Conservation (phyloP, 73 alveolate genomes). For the Tetrahymena elliotti region DNA sequence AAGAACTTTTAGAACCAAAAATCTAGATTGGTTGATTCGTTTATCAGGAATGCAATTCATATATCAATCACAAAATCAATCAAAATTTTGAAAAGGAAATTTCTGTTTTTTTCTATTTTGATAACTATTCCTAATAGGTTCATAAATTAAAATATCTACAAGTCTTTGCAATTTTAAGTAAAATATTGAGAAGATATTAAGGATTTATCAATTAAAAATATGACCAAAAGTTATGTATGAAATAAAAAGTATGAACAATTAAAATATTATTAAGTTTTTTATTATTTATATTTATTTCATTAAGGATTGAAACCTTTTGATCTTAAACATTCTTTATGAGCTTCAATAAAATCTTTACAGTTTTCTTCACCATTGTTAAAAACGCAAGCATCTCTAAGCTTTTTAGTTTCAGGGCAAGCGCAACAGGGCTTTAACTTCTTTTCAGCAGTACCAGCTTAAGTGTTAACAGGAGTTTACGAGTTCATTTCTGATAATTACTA, state of each 20-base stretch:
- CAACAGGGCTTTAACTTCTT: constrained; percentile 50
- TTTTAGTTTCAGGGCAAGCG: constrained; percentile 53
- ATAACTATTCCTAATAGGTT: too few relatives aligned
- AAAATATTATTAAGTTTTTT: not conserved
- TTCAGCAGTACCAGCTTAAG: not conserved
- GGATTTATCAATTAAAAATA: not conserved
- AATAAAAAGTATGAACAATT: not conserved
- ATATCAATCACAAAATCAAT: not conserved
- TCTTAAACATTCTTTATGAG: constrained; percentile 46
- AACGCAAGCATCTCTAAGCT: constrained; percentile 54
- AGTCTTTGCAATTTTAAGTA: too few relatives aligned
- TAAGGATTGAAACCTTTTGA: constrained; percentile 37
- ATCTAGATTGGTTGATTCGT: too few relatives aligned
- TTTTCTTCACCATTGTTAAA: constrained; percentile 40
- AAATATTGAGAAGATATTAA: not conserved
- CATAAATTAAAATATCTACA: too few relatives aligned
- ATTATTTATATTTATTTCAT: not conserved
- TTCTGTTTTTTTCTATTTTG: not conserved
- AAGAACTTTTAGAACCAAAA: too few relatives aligned
- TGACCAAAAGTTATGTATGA: not conserved
- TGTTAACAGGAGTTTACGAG: not conserved
- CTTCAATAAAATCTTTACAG: constrained; percentile 38
- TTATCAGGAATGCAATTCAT: not conserved
- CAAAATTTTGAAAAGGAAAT: not conserved
- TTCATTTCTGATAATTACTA: not conserved